Evolutionary conservation across 2,329 filamentous ascomycete species (phyloP).

Genomic region (Monilinia fructicola): DNA sequence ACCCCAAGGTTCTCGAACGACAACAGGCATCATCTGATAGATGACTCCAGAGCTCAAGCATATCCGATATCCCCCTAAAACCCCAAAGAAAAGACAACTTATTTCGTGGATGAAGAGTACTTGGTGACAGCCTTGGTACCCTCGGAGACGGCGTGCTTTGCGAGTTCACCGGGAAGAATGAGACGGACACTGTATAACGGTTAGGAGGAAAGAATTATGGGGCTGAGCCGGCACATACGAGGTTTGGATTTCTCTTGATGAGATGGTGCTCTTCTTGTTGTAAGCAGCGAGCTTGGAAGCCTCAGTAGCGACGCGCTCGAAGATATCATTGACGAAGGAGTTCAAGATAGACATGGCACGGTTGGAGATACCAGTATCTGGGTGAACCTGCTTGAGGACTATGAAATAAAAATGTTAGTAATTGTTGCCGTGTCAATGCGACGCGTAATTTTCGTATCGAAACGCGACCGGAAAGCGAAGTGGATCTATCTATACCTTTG

Average conservation of each 20-base stretch:
- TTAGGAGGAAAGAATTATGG: neutral
- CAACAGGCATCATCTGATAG: slow-evolving; percentile 36
- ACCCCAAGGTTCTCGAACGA: slow-evolving; percentile 38
- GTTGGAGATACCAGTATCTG: slow-evolving; percentile 99
- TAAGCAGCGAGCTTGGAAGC: slow-evolving; percentile 98
- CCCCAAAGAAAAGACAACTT: slow-evolving; percentile 59
- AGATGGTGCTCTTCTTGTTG: slow-evolving; percentile 99
- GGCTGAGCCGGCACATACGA: slow-evolving; percentile 56
- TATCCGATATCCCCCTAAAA: slow-evolving; percentile 56
- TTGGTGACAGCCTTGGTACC: slow-evolving; percentile 99
- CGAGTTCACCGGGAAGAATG: slow-evolving; percentile 96
- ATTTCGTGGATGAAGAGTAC: slow-evolving; percentile 99
- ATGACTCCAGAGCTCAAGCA: slow-evolving; percentile 49
- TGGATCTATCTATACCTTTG: slow-evolving; percentile 72
- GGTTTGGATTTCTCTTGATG: slow-evolving; percentile 98
- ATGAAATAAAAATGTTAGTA: slow-evolving; percentile 35
- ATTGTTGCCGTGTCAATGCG: slow-evolving; percentile 17
- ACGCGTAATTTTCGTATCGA: slow-evolving; percentile 15
- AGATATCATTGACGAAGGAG: slow-evolving; percentile 99
- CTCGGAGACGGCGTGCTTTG: slow-evolving; percentile 99
- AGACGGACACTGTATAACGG: slow-evolving; percentile 68
- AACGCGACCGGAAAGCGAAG: slow-evolving; percentile 34
- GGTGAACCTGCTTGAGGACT: slow-evolving; percentile 99
- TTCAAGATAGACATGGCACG: slow-evolving; percentile 99
- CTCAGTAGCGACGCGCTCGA: slow-evolving; percentile 98